Evolutionary conservation across 176 grass and related monocot species (phyloP).

Genomic region (Triticum turgidum): DNA sequence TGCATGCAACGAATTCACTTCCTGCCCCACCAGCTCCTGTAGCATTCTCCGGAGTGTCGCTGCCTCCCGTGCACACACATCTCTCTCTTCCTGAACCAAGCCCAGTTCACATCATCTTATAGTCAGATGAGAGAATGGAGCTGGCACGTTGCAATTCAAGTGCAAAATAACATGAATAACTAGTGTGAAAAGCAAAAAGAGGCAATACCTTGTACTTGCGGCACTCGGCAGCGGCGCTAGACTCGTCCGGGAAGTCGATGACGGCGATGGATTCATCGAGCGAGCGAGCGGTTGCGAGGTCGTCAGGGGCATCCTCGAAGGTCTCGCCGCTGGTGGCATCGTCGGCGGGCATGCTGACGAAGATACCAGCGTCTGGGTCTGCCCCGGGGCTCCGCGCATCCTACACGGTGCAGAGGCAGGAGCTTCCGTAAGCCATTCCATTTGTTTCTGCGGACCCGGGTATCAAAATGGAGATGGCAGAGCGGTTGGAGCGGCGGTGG

Average conservation of each 20-base stretch:
- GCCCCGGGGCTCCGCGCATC: conserved; percentile 52
- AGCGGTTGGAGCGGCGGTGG: not conserved
- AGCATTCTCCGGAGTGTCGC: conserved; percentile 55
- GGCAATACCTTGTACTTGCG: conserved; percentile 71
- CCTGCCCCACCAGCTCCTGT: conserved; percentile 43
- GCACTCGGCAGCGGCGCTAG: conserved; percentile 52
- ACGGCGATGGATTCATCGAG: conserved; percentile 82
- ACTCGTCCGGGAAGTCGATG: conserved; percentile 67
- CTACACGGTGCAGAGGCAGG: conserved; percentile 27
- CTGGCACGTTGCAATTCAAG: not conserved
- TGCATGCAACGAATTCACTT: conserved; percentile 24
- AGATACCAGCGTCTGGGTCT: conserved; percentile 64
- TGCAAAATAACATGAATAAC: not conserved
- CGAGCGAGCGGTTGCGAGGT: conserved; percentile 46
- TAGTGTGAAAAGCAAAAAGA: not conserved
- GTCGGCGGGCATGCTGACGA: conserved; percentile 67
- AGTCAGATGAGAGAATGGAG: not conserved
- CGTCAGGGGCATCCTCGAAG: conserved; percentile 85
- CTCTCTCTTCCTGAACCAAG: conserved; percentile 88
- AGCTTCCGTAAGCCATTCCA: conserved; percentile 23
- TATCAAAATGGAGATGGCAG: conserved; percentile 13
- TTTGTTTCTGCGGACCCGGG: not conserved
- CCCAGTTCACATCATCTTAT: conserved; percentile 6
- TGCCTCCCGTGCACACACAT: conserved; percentile 61
- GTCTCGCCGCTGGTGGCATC: conserved; percentile 74